Percentiles rank a stretch among this genome's conserved stretches.
These are phyloP conservation scores for Galeopsis tetrahit DNA, from an alignment of 257 asterid genomes.

Conservation along the genomic window DNA sequence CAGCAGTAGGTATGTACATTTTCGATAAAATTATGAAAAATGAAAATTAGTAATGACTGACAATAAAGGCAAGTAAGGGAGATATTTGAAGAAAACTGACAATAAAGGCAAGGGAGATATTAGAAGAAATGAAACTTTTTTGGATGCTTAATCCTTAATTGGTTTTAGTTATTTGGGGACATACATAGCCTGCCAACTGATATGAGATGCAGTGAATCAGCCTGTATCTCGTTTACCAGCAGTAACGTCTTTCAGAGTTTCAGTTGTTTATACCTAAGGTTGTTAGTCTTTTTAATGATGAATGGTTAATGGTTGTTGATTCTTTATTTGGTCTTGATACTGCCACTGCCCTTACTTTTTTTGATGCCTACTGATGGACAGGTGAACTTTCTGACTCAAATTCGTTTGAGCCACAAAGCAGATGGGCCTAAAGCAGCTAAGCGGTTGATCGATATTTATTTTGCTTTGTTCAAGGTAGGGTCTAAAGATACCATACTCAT, in stretches of 20 bases:
- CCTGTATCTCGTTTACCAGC: slow-evolving; percentile 1
- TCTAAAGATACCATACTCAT: slow-evolving; percentile 18
- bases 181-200: background rate
- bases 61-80: background rate
- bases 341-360: slow-evolving; percentile 17
- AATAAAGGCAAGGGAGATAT: background rate
- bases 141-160: slow-evolving; percentile 2
- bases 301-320: background rate
- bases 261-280: background rate
- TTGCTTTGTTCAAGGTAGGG: slow-evolving; percentile 92
- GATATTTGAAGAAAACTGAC: background rate
- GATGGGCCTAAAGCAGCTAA: slow-evolving; percentile 97
- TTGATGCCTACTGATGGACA: slow-evolving; percentile 43
- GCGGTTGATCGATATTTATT: slow-evolving; percentile 85
- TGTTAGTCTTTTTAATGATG: slow-evolving; percentile 5
- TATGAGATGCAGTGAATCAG: background rate
- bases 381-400: slow-evolving; percentile 89
- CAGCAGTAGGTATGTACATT: background rate
- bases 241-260: background rate
- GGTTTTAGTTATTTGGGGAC: background rate
- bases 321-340: slow-evolving; percentile 1
- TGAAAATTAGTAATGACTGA: background rate
- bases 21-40: background rate
- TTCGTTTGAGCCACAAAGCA: slow-evolving; percentile 83
- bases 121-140: slow-evolving; percentile 16